Base-by-base conservation (phyloP, 2,329 filamentous ascomycete genomes). In the Cytospora leucostoma region DNA sequence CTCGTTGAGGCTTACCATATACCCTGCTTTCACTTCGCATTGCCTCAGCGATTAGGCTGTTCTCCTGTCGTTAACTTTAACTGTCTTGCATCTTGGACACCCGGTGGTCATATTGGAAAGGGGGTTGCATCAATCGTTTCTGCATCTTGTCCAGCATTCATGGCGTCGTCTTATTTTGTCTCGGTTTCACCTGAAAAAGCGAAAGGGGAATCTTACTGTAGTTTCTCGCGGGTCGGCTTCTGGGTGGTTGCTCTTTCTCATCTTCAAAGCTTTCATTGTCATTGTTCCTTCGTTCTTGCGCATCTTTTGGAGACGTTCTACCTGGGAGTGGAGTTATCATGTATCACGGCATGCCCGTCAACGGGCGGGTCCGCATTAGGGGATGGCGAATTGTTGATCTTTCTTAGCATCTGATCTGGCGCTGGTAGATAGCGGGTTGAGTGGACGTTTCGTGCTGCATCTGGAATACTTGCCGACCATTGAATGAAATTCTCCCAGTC, bases 1-100 rank as follows among this genome's bases (percentile, higher is more conserved):
- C 44, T 44, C n/a, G 51, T 61, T 49, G 50, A 61, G 58, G 58
- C 58, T 19, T 17, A 50, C 47, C 51, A 61, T 61, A 61, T 59
- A 59, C 50, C 58, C 58, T 33, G 11, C n/a, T 61, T 61, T 61
- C 58, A 27, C 32, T 55, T 61, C 51, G 34, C 35, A 61, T 35
- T 50, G 51, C 58, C 51, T 61, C 32, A 37, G 58, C 51, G 58
- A n/a, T 21, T 49, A 10, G 34, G 17, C 34, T 38, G 19, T 32
- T 21, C 19, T 49, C 38, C 58, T 50, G 17, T 50, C 27, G 27
- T 44, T 51, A 34, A 33, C 47, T 15, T 38, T 17, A 17, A 51
- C 34, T 19, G 37, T 52, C 47, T 49, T 38, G 37, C 51, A 15
- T 44, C n/a, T 55, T 55, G 44, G 44, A 19, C 44, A 47, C 11